Base-by-base conservation (phyloP, 1,139 yeast species). In the Saccharomycopsis hybrid region DNA sequence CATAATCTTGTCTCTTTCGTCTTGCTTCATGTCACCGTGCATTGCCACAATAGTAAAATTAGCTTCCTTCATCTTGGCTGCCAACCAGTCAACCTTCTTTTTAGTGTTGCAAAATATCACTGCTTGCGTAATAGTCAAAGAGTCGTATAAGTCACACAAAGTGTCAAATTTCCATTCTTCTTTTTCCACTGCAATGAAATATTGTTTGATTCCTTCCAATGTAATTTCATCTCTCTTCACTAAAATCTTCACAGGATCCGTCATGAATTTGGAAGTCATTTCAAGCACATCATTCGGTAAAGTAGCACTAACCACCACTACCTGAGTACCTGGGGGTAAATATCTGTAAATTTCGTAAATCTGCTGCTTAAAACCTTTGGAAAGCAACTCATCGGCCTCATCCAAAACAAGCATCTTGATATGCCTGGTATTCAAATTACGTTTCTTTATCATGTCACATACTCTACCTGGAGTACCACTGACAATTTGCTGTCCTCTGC, bases 381-480 rank as follows among this genome's bases (percentile, higher is more conserved):
- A 80, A 58, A 92, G 72, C 57, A 92, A 69, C 63, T 90, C 96
- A 69, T 92, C 98, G 1, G 97, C 97, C 67, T 92, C 98, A 66
- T 92, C 98, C 54, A 92, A 68, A 52, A 92, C 77, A 53, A 92
- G 68, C 80, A 92, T 82, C 67, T 89, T 88, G 47, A 89, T 76
- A 59, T 79, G 74, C 57, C 95, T 76, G 2, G 89, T 77, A 44
- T 72, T 71, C 52, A 90, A 70, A 54, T 73, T 74, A 54, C 90
- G 75, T 62, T 97, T 76, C 60, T 85, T 86, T 53, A 90, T 78
- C 80, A 90, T 80, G 67, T 92, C 98, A 39, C 83, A 68, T 3
- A 89, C 95, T 60, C 97, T 75, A 18, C 98, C 98, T 0, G 98
- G 98, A 1, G 98, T 92, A 5, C 97, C 98, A 68, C 95, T 88